These are phyloP conservation scores for Ophiostoma sp. DNA, from an alignment of 2,329 filamentous ascomycete species.

Conservation along the genomic window DNA sequence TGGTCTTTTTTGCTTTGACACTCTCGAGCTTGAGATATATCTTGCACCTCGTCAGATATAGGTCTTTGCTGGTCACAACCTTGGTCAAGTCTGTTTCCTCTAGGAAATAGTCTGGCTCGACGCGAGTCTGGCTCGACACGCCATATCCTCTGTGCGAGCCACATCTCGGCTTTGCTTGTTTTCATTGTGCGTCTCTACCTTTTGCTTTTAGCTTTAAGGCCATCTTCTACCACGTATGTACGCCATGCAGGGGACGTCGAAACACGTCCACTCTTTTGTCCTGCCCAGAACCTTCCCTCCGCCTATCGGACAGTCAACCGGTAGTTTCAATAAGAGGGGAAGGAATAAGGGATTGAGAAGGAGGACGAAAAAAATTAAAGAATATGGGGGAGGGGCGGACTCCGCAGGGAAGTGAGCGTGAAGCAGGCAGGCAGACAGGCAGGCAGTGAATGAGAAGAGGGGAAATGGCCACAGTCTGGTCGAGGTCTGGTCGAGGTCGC, in stretches of 20 bases:
- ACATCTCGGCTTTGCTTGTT: slow-evolving; percentile 4
- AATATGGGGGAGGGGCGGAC: not conserved
- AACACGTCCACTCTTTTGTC: slow-evolving; percentile 1
- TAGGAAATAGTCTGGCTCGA: not conserved
- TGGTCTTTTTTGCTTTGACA: not conserved
- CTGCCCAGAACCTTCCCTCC: not conserved
- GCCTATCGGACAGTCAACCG: slow-evolving; percentile 5
- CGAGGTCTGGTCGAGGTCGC: not conserved
- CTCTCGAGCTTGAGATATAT: not conserved
- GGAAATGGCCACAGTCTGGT: not conserved
- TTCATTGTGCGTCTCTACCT: not conserved
- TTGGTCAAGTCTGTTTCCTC: not conserved
- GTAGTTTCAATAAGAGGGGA: not conserved
- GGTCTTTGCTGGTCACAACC: not conserved
- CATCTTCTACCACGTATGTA: not conserved
- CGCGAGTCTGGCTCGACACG: not conserved
- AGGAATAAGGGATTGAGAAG: not conserved
- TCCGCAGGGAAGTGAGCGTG: not conserved
- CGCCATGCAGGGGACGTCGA: not conserved
- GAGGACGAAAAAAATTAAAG: not conserved
- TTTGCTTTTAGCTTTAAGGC: not conserved
- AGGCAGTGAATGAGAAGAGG: not conserved
- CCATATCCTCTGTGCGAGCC: not conserved
- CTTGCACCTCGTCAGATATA: not conserved
- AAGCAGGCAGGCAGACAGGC: not conserved